A percentile compares a stretch with the other conserved stretches of the same genome.
Evolutionary conservation across 495 filamentous ascomycete species (phyloP).

Genomic region (Trichoderma parareesei): DNA sequence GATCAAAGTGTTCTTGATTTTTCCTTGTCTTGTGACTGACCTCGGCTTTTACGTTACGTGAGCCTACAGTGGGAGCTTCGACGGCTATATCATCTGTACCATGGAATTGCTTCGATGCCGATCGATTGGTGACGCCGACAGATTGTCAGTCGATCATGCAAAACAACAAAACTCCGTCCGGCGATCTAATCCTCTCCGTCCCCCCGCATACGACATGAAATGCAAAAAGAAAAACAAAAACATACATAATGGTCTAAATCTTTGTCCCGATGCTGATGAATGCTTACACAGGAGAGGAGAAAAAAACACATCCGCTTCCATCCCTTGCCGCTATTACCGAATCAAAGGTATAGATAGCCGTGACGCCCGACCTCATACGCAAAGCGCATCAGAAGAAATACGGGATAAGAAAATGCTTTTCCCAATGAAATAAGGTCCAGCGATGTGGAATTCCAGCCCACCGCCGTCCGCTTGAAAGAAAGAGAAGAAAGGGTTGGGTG

Average conservation of each 20-base stretch:
- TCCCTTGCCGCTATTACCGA: neutral
- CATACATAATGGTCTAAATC: neutral
- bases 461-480: neutral
- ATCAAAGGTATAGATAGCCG: neutral
- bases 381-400: neutral
- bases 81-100: neutral
- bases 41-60: neutral
- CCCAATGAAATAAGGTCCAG: neutral
- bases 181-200: neutral
- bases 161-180: neutral
- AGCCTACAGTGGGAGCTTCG: neutral
- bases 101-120: neutral
- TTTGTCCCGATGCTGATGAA: neutral
- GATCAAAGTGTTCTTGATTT: neutral
- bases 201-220: too few relatives aligned
- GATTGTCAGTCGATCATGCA: neutral
- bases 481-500: neutral
- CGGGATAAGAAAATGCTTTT: conserved; percentile 14
- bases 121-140: neutral
- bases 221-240: neutral
- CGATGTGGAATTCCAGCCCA: conserved; percentile 5
- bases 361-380: neutral
- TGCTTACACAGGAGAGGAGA: neutral
- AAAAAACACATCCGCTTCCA: neutral
- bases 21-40: neutral